Evolutionary conservation across 208 protist species (phyloP), one percentile per base, ranked within the genome.

Genomic region (Acanthamoeba lenticulata): DNA sequence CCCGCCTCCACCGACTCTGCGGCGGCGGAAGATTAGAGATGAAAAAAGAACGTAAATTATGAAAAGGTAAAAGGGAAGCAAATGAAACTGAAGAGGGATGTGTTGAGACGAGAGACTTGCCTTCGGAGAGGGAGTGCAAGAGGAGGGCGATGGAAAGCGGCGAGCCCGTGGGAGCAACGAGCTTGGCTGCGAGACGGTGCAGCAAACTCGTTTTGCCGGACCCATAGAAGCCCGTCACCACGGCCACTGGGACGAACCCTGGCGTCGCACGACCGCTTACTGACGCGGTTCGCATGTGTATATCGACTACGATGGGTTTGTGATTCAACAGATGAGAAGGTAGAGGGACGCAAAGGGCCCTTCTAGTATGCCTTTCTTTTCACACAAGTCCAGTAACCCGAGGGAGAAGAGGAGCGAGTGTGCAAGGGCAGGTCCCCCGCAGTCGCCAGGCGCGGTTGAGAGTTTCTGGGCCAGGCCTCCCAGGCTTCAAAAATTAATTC

Each of bases 191-290:
- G 17, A 90, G 52, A 34, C 52, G 32, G 45, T 45, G 83, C 9
- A 90, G 83, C 5, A 90, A 45, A 32, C 83, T 67, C 11, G 83
- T 90, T n/a, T 90, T 90, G 83, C 83, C 83, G 45, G 83, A 60
- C 83, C 83, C 83, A 29, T 90, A 67, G 83, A 65, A 90, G 40
- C 83, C 83, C n/a, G 83, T 65, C 45, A 90, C 55, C 55, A 90
- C 2, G 32, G 45, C 55, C 11, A 90, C 49, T 2, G 83, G 83
- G 9, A 90, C 52, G 21, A 67, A 40, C 11, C 83, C 83, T 47
- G n/a, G n/a, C 47, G 19, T 90, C n/a, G 19, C 45, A 36, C 74
- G 40, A 24, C 72, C 42, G 72, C 65, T 15, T 19, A 17, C 62
- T 29, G 72, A 49, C 19, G 72, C 27, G 1, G 72, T 2, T 2